A percentile compares a stretch with the other conserved stretches of the same genome.
phyloP scores from a whole-genome alignment of 805 yeast species.

The Clavispora phyllophila region DNA sequence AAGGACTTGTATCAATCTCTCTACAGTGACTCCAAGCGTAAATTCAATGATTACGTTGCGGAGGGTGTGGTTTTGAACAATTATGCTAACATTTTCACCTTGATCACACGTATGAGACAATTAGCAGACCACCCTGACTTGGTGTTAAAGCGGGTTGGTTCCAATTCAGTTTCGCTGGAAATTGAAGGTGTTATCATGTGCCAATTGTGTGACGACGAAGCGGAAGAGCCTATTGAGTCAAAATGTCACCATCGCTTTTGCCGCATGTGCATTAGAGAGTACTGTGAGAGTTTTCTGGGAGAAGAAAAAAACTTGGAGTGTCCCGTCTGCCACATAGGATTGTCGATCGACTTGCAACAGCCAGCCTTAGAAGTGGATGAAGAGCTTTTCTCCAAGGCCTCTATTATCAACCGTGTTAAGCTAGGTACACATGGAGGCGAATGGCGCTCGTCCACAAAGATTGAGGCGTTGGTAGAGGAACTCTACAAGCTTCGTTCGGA shows the following conservation, averaged over 20 bases:
- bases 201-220: constrained; percentile 94
- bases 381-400: constrained; percentile 53
- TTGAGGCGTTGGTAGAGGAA: constrained; percentile 94
- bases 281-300: constrained; percentile 76
- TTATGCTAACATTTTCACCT: constrained; percentile 93
- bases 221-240: constrained; percentile 94
- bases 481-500: constrained; percentile 82
- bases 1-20: constrained; percentile 86
- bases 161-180: constrained; percentile 32
- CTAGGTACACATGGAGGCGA: constrained; percentile 63
- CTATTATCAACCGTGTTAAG: constrained; percentile 82
- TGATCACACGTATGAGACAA: constrained; percentile 96
- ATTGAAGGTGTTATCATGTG: constrained; percentile 64
- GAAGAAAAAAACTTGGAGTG: constrained; percentile 61
- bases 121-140: constrained; percentile 97
- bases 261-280: constrained; percentile 86
- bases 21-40: constrained; percentile 80
- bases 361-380: constrained; percentile 75
- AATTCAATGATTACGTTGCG: constrained; percentile 87
- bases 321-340: constrained; percentile 93
- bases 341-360: constrained; percentile 84
- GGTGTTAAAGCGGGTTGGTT: constrained; percentile 67
- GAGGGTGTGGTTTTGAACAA: constrained; percentile 95
- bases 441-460: constrained; percentile 94
- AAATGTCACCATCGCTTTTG: constrained; percentile 94